phyloP scores from a whole-genome alignment of 257 asterid species.

The Solanum piurae region DNA sequence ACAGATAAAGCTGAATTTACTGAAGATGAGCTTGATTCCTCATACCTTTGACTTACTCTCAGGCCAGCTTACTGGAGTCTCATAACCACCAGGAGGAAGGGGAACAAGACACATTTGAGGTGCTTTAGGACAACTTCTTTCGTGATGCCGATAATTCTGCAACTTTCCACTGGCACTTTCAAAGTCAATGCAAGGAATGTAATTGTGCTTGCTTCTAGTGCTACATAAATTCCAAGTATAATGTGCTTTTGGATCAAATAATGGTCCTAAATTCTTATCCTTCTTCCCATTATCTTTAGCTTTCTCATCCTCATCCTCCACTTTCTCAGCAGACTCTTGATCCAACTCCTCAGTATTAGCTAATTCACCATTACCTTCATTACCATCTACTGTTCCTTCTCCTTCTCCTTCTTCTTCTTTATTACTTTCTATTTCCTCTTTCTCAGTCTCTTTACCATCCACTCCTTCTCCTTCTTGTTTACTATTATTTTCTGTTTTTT shows the following conservation, averaged over 20 bases:
- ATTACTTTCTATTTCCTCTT: background rate
- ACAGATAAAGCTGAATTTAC: background rate
- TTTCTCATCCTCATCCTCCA: conserved; percentile 30
- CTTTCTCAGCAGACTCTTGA: conserved; percentile 26
- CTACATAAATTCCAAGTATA: conserved; percentile 72
- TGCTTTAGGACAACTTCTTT: conserved; percentile 76
- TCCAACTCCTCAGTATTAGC: conserved; percentile 30
- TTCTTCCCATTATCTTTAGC: conserved; percentile 12
- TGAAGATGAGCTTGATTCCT: background rate
- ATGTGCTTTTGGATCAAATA: conserved; percentile 57
- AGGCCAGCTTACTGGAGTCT: conserved; percentile 67
- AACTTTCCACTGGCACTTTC: conserved; percentile 40
- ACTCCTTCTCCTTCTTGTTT: conserved; percentile 6
- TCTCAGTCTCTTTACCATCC: background rate
- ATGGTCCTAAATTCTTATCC: conserved; percentile 50
- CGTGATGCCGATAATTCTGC: conserved; percentile 70
- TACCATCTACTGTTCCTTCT: conserved; percentile 6
- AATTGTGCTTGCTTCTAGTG: conserved; percentile 79
- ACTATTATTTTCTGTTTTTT: background rate
- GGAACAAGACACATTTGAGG: conserved; percentile 81
- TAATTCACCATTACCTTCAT: conserved; percentile 32
- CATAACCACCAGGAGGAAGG: conserved; percentile 72
- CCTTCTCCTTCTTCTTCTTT: background rate
- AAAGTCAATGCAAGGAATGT: conserved; percentile 90
- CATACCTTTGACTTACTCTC: conserved; percentile 76